Conservation (phyloP, 495 filamentous ascomycete species). For the Podospora fimiseda region DNA sequence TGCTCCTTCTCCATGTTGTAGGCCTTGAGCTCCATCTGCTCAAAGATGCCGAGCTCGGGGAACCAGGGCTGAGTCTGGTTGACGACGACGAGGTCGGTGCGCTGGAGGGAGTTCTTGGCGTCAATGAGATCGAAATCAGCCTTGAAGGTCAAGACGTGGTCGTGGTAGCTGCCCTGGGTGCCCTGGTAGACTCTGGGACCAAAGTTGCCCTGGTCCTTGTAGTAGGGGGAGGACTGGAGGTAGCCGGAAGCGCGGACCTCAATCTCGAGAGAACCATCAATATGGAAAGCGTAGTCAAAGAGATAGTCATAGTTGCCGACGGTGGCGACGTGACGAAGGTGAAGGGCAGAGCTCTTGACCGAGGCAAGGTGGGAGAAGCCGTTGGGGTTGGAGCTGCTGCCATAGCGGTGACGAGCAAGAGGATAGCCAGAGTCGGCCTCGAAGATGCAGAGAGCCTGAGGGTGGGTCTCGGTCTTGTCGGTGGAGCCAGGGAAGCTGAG, state of each 20-base stretch:
- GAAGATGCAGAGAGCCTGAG: slow-evolving; percentile 46
- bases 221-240: slow-evolving; percentile 43
- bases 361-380: slow-evolving; percentile 33
- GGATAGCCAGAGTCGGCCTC: slow-evolving; percentile 45
- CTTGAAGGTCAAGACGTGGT: slow-evolving; percentile 50
- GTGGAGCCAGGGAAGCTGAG: slow-evolving; percentile 27
- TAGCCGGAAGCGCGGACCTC: slow-evolving; percentile 53
- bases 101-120: slow-evolving; percentile 41
- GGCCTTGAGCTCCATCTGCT: slow-evolving; percentile 43
- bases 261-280: slow-evolving; percentile 51
- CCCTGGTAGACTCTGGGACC: slow-evolving; percentile 44
- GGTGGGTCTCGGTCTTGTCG: slow-evolving; percentile 30
- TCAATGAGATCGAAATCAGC: slow-evolving; percentile 49
- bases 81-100: slow-evolving; percentile 35
- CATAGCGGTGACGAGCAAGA: slow-evolving; percentile 39
- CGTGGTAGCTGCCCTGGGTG: slow-evolving; percentile 44
- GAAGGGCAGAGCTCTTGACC: slow-evolving; percentile 41
- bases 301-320: slow-evolving; percentile 52
- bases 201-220: slow-evolving; percentile 40
- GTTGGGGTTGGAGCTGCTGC: slow-evolving; percentile 26
- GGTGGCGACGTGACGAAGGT: slow-evolving; percentile 40
- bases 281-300: slow-evolving; percentile 45
- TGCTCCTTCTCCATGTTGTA: slow-evolving; percentile 37
- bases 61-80: slow-evolving; percentile 46
- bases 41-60: slow-evolving; percentile 35